Base-by-base conservation (phyloP, 495 filamentous ascomycete species). In the Rusavskia elegans region DNA sequence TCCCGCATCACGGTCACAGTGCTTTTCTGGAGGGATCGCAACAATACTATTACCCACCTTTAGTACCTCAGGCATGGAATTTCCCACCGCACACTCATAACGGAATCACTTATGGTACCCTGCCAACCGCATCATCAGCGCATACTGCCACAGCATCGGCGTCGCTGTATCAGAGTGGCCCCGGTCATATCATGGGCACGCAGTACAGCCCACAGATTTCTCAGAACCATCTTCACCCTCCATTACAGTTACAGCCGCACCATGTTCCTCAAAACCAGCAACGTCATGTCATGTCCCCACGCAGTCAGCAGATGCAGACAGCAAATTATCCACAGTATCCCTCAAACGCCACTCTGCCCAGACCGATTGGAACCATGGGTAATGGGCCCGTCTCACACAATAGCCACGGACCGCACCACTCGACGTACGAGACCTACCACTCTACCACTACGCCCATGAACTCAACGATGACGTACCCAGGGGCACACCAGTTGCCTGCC, bases 101-200 rank as follows among this genome's bases (percentile, higher is more conserved):
- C 27, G 25, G 17, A 9, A 23, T 50, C 36, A 23, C 55, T 29
- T 37, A 54, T 23, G 36, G 45, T 19, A 45, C 56, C 17, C 45
- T 59, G 53, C 42, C 52, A 17, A 44, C 46, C 1, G 54, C 54
- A 23, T 39, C 51, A 19, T 19, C 59, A 27, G 25, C n/a, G 5
- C 53, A 56, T 42, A 23, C 42, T 30, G 51, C 53, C 42, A 17
- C 49, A 50, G 48, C 48, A 17, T 29, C 48, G 6, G 6, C 48
- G 30, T 19, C 23, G 23, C 23, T 8, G 19, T 48, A 29, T 17
- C 45, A 21, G 8, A n/a, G 5, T 11, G 10, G 23, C 45, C 21
- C 13, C 1, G 8, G 16, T 17, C 25, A 37, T 11, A 16, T 35
- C 16, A 25, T 20, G 19, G 14, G 44, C 23, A 20, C 44, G 5